Evolutionary conservation across 148 eudicot species (phyloP).

Genomic region (Silene uniflora): DNA sequence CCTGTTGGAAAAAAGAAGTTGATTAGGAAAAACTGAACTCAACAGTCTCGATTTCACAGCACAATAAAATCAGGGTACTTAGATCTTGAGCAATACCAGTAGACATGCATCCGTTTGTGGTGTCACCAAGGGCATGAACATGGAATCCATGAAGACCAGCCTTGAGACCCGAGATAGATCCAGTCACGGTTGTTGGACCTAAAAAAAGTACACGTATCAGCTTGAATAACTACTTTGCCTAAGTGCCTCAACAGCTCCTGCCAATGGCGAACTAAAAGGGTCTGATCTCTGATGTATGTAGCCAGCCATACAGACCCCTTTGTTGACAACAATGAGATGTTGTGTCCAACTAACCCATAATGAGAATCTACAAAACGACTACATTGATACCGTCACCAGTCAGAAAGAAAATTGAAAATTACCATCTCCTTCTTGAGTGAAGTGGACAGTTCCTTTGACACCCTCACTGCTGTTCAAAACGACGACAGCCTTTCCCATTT

Average conservation of each 20-base stretch:
- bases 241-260: background rate
- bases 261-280: background rate
- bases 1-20: slow-evolving; percentile 40
- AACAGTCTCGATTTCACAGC: slow-evolving; percentile 1
- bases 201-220: slow-evolving; percentile 9
- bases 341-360: background rate
- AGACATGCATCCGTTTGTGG: slow-evolving; percentile 97
- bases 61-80: background rate
- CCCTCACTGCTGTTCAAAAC: slow-evolving; percentile 70
- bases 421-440: slow-evolving; percentile 86
- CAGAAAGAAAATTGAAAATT: slow-evolving; percentile 16
- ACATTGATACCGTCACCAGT: background rate
- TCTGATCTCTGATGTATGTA: no score
- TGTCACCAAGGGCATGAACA: slow-evolving; percentile 98
- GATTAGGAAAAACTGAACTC: slow-evolving; percentile 2
- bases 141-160: slow-evolving; percentile 98
- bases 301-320: no score
- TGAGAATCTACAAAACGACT: background rate
- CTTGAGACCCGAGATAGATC: slow-evolving; percentile 72
- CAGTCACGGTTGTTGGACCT: slow-evolving; percentile 86
- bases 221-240: background rate
- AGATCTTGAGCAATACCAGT: slow-evolving; percentile 52
- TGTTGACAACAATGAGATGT: background rate
- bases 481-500: slow-evolving; percentile 87
- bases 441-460: slow-evolving; percentile 72